Evolutionary conservation across 73 alveolate genomes (phyloP), one percentile per base, ranked within the genome.

Genomic region (Paramecium caudatum): DNA sequence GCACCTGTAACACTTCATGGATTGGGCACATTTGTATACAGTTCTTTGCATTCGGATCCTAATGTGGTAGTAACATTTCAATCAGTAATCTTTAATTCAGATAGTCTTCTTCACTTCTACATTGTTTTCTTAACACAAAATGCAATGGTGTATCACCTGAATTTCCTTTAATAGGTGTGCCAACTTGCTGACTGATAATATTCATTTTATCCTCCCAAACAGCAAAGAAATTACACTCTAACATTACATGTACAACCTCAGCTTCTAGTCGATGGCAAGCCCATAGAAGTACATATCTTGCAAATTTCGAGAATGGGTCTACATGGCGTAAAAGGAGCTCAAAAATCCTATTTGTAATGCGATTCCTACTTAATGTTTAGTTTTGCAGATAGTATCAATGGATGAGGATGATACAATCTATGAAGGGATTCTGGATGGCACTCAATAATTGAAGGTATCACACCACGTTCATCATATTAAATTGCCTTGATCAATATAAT

Each of bases 71-170:
- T 5, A 74, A 39, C 27, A 41, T 5, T 4, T 41, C 3, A 7
- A 43, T 27, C 7, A 74, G 16, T n/a, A 15, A 2, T 32, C 9
- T 30, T 45, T 74, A 23, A 27, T 41, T 41, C 1, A 13, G 5
- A 3, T 74, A 74, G 21, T 74, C 88, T 0, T 6, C 0, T 12
- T 74, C 88, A 74, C 10, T 21, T 3, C 37, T 74, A 17, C 62
- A 74, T 37, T 45, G 19, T 74, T 68, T 74, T 17, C 68, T 0
- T 2, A 74, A 37, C 32, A 39, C 23, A 12, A 74, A 23, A 74
- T 74, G 88, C 12, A 74, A 19, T 15, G 88, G 88, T 2, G 88
- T 74, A 15, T 74, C 88, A 7, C 88, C 88, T 13, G 7, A 12
- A 0, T 32, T 33, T 13, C 50, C 49, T 65, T 13, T 65, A 12